Percentiles rank a stretch among this genome's conserved stretches.
Evolutionary conservation across 2,329 filamentous ascomycete genomes (phyloP).

Genomic region (Fusarium haematococcum): DNA sequence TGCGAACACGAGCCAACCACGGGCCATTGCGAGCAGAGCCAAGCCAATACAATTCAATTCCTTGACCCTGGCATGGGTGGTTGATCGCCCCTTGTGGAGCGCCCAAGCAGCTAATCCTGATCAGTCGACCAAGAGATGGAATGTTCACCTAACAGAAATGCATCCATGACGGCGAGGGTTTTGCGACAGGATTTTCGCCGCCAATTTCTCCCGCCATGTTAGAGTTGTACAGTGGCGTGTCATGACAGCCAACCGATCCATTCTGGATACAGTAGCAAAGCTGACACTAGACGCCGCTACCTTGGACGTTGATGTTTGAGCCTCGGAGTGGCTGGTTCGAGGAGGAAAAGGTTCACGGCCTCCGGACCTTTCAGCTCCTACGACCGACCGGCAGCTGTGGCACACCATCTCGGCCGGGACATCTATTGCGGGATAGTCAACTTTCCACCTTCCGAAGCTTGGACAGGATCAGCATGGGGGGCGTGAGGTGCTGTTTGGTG

Average conservation of each 20-base stretch:
- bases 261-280: not conserved
- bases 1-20: constrained; percentile 26
- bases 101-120: constrained; percentile 22
- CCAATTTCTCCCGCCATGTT: constrained; percentile 15
- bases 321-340: constrained; percentile 23
- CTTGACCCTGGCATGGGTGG: constrained; percentile 2
- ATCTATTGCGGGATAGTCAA: constrained; percentile 33
- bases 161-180: constrained; percentile 10
- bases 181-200: not conserved
- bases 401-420: constrained; percentile 37
- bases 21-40: not conserved
- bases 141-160: constrained; percentile 14
- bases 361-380: not conserved
- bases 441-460: constrained; percentile 13
- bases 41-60: constrained; percentile 7
- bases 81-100: constrained; percentile 25
- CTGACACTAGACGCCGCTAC: constrained; percentile 24
- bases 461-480: constrained; percentile 12
- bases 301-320: constrained; percentile 14
- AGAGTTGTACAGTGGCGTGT: constrained; percentile 36
- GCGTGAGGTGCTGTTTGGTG: constrained; percentile 28
- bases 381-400: constrained; percentile 14
- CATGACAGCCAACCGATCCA: constrained; percentile 25
- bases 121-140: constrained; percentile 12
- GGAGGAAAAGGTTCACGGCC: not conserved